Evolutionary conservation across 257 asterid species (phyloP), one percentile per base, ranked within the genome.

Genomic region (Oldenlandia corymbosa): DNA sequence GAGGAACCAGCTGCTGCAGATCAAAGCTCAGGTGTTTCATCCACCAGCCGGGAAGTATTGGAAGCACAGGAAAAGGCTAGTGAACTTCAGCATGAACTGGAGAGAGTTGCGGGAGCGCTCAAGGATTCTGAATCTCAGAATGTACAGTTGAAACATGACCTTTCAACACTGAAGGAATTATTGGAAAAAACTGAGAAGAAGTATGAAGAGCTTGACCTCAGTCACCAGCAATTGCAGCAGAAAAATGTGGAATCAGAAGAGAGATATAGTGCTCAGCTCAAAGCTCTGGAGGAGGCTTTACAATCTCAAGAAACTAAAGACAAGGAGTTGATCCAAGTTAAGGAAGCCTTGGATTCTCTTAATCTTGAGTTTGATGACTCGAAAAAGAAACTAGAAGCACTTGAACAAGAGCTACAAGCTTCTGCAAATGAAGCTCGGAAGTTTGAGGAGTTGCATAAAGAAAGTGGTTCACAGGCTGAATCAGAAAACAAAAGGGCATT

Each of bases 381-480:
- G 5, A 80, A 77, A 70, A 85, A 75, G 81, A 88, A 79, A 77
- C 72, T 80, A 48, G 83, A 77, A 58, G 93, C 76, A 72, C 91
- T 89, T 31, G 84, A 87, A 72, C 78, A 59, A 0, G 68, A 82
- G 76, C 66, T 92, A 64, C 71, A 78, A 59, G 73, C 43, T 47
- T 83, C 95, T 32, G 73, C 75, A 8, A 72, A 43, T 36, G 95
- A 85, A 71, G 84, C 89, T 7, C 75, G 52, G 17, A 91, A 85
- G 66, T 85, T 65, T 27, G 95, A 91, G 81, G 95, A 86, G 70
- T 67, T 89, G 81, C 95, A 89, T 65, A 85, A 74, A 68, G 73
- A 83, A 68, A 92, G 91, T 57, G 86, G 87, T n/a, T 61, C 76
- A 37, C 81, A 75, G 70, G 93, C 87, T 12, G 98, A 89, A 73